Base-by-base conservation (phyloP, 2,329 filamentous ascomycete genomes). In the Hypocrella siamensis region DNA sequence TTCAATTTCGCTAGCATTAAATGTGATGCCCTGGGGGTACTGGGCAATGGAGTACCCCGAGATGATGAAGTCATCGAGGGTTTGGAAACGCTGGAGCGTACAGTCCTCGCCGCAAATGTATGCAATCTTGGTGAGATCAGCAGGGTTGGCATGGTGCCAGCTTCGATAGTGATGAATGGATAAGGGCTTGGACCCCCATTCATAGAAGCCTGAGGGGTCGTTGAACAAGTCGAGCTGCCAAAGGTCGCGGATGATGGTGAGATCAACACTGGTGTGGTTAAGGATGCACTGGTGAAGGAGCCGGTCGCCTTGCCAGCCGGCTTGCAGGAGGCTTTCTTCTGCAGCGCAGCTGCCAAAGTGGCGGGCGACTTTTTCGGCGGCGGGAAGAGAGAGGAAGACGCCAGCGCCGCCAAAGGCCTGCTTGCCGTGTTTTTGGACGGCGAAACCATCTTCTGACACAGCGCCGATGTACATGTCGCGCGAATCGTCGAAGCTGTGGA, bases 101-200 rank as follows among this genome's bases (percentile, higher is more conserved):
- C 70, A 75, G 38, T 73, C 67, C 45, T 67, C 64, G 19, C 31
- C 28, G 19, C 34, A 32, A 10, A 32, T 28, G 37, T 68, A 60
- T 6, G 69, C 61, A 16, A 75, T 56, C 42, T 67, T 64, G 39
- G 64, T 62, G 45, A 71, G 62, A 37, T 69, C 61, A 42, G 60
- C 61, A 31, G 72, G 67, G 33, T 56, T 53, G 18, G 61, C 63
- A n/a, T 50, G 42, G 47, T 70, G 65, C 67, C 67, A 72, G 35
- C 63, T 60, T 44, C 72, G 71, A 60, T 71, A 75, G 54, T 76
- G 71, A 48, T 76, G 71, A 15, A 76, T 58, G 9, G 67, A 71
- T 15, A 75, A 54, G 2, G 70, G 70, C 38, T 63, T 61, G 37
- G 68, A 60, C 19, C 68, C 68, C 17, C 64, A 62, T 51, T 76